Evolutionary conservation across 2,329 filamentous ascomycete species (phyloP), one percentile per base, ranked within the genome.

Genomic region (Neonectria neomacrospora): DNA sequence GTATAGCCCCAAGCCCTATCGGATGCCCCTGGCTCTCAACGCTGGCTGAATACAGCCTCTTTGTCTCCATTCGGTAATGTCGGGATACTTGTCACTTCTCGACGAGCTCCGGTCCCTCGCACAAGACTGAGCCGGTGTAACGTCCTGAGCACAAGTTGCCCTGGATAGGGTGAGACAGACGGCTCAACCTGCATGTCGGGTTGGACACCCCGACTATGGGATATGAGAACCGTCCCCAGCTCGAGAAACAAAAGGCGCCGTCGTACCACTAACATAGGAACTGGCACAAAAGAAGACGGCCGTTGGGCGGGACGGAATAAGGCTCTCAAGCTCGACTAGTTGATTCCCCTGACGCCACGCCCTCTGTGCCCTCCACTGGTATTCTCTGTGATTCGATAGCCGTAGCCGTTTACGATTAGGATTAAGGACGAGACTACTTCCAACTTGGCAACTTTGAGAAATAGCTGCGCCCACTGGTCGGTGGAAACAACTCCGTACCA

Each of bases 1-100:
- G 62, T 47, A 60, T 52, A 52, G 52, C 55, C 20, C n/a, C 32
- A 58, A 51, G 30, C 47, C 39, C 54, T 41, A 41, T 32, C 22
- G 23, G 22, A 37, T 28, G 20, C 30, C 47, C 23, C 45, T 32
- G 41, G 9, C 41, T 32, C 22, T 44, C n/a, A 28, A 52, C 47
- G 45, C 41, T 55, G 55, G 37, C 47, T 30, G 37, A 52, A 47
- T 26, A 41, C 42, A 48, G n/a, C 20, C 10, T 34, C 41, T 22
- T 56, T 16, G 30, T 39, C 30, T 37, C 30, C 20, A 41, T 39
- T 11, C 22, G 42, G 39, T 10, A 28, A 54, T 12, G 12, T 18
- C 37, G 30, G 20, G 42, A 32, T 37, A 56, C 41, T 45, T 37
- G 42, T 48, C 42, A 56, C 14, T 14, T 5, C 42, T 39, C 34